Evolutionary conservation across 805 yeast genomes (phyloP).

Genomic region (Vanderwaltozyma tropicalis): DNA sequence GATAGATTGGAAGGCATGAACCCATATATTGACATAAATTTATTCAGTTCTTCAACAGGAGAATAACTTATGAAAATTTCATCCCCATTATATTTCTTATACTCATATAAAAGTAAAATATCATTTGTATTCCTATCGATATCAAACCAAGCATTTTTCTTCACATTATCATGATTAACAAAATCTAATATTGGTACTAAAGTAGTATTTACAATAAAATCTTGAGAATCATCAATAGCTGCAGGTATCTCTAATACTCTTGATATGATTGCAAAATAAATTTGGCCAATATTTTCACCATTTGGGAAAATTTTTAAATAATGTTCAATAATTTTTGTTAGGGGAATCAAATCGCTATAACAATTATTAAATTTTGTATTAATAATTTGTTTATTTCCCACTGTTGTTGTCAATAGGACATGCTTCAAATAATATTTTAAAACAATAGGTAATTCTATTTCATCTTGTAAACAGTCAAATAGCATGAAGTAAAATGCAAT

Average conservation of each 20-base stretch:
- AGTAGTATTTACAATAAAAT: conserved; percentile 40
- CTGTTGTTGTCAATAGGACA: conserved; percentile 13
- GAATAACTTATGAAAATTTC: conserved; percentile 39
- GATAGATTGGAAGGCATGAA: conserved; percentile 31
- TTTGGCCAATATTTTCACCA: conserved; percentile 6
- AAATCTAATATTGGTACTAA: conserved; percentile 60
- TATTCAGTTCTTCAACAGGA: conserved; percentile 33
- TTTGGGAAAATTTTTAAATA: conserved; percentile 1
- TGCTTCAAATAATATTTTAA: conserved; percentile 13
- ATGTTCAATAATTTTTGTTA: conserved; percentile 8
- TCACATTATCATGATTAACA: conserved; percentile 45
- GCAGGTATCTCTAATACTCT: conserved; percentile 58
- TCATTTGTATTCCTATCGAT: conserved; percentile 38
- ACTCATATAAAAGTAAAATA: conserved; percentile 27
- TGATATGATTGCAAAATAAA: conserved; percentile 42
- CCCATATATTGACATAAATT: conserved; percentile 36
- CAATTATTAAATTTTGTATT: conserved; percentile 11
- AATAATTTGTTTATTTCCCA: conserved; percentile 9
- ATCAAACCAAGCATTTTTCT: conserved; percentile 49
- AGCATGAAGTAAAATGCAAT: conserved; percentile 14
- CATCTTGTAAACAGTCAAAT: conserved; percentile 5
- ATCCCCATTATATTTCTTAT: conserved; percentile 6
- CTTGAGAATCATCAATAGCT: conserved; percentile 24
- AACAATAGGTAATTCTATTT: conserved; percentile 12
- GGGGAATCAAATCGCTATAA: too few species aligned